A percentile compares a stretch with the other conserved stretches of the same genome.
These are phyloP conservation scores for Nemania sp. DNA, from an alignment of 2,329 filamentous ascomycete genomes.

Conservation along the genomic window DNA sequence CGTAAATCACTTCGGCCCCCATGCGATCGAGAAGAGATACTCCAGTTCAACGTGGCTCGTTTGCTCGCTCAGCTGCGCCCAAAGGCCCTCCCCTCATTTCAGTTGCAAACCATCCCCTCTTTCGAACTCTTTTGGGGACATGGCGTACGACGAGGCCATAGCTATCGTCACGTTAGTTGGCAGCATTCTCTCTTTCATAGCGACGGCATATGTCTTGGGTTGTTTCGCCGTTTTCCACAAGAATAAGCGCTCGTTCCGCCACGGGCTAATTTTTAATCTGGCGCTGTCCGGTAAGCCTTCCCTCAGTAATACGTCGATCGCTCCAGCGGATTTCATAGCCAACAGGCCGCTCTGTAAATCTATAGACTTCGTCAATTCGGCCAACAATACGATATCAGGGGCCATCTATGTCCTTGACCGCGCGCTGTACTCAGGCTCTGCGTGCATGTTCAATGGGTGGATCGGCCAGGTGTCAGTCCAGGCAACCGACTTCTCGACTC, in stretches of 20 bases:
- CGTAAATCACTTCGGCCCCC: background rate
- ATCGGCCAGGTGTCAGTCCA: slow-evolving; percentile 3
- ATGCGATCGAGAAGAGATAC: slow-evolving; percentile 1
- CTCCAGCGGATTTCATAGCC: background rate
- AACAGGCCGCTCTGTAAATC: background rate
- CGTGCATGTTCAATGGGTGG: slow-evolving; percentile 2
- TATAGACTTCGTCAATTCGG: background rate
- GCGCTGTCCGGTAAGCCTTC: background rate
- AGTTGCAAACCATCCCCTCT: background rate
- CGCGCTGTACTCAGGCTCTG: background rate
- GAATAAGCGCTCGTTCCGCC: background rate
- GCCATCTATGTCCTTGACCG: background rate
- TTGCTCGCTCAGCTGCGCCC: background rate
- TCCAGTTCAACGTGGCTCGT: background rate
- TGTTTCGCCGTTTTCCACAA: background rate
- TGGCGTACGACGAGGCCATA: background rate
- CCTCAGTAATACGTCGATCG: background rate
- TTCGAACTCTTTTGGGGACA: background rate
- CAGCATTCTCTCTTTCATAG: slow-evolving; percentile 2
- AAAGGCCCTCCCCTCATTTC: too few species aligned
- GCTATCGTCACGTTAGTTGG: background rate
- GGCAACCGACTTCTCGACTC: slow-evolving; percentile 4
- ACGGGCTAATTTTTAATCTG: slow-evolving; percentile 1
- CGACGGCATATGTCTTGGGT: slow-evolving; percentile 1
- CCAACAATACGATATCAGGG: slow-evolving; percentile 1